phyloP scores from a whole-genome alignment of 345 rosid genomes.

The Salix koriyanagi region DNA sequence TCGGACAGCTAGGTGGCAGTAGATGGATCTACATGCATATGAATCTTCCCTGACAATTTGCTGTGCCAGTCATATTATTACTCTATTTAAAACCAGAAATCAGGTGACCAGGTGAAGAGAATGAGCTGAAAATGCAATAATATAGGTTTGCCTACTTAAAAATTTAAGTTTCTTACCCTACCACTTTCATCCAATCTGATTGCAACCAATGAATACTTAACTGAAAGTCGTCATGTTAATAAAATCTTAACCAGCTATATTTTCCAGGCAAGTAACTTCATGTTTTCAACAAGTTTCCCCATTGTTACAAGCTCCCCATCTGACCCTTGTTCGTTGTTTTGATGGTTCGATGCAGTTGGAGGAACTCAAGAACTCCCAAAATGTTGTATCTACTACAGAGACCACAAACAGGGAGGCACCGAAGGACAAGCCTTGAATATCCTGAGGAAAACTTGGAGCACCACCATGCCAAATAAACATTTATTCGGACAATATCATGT shows the following conservation, averaged over 20 bases:
- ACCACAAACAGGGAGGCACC: conserved; percentile 28
- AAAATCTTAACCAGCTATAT: background rate
- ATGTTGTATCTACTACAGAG: conserved; percentile 24
- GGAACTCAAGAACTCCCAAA: conserved; percentile 39
- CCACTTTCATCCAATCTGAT: background rate
- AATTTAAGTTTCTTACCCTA: background rate
- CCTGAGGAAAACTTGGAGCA: background rate
- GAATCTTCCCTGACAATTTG: background rate
- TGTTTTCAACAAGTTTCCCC: background rate
- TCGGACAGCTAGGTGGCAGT: no score
- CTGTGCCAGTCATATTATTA: no score
- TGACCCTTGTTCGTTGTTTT: background rate
- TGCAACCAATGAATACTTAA: background rate
- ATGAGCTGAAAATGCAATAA: background rate
- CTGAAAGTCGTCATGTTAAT: background rate
- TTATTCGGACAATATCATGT: background rate
- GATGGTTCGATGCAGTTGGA: conserved; percentile 43
- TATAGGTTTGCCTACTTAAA: background rate
- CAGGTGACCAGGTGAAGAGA: background rate
- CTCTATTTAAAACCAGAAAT: background rate
- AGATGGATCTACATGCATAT: no score
- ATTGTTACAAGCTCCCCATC: background rate
- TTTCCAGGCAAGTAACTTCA: background rate
- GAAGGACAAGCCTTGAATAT: conserved; percentile 28
- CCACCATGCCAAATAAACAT: background rate